Percentiles rank a stretch among this genome's conserved stretches.
Conservation (phyloP, 768 basidiomycete genomes). For the Tulasnella sp. region DNA sequence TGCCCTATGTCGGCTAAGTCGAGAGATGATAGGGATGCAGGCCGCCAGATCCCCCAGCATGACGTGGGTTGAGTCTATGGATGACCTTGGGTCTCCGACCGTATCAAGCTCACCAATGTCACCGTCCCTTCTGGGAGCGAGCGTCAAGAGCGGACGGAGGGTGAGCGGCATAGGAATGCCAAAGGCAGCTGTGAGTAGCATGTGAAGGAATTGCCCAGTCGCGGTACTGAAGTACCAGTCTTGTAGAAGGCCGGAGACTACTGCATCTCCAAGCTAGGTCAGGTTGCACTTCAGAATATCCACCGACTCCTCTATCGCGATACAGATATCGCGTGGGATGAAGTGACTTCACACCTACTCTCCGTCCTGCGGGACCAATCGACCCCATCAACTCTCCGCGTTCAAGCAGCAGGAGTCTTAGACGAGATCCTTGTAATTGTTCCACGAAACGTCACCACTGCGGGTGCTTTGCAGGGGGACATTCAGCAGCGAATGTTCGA, state of each 20-base stretch:
- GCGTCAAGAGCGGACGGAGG: constrained; percentile 41
- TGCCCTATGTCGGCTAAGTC: constrained; percentile 78
- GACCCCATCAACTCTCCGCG: constrained; percentile 62
- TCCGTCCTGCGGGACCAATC: constrained; percentile 55
- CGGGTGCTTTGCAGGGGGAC: constrained; percentile 50
- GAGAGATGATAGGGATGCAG: constrained; percentile 90
- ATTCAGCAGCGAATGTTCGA: constrained; percentile 79
- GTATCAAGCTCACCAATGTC: neutral
- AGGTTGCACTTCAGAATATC: constrained; percentile 71
- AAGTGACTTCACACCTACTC: constrained; percentile 69
- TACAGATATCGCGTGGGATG: constrained; percentile 74
- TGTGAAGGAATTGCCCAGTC: neutral
- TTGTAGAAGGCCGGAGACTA: constrained; percentile 80
- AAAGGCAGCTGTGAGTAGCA: constrained; percentile 51
- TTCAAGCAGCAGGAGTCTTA: constrained; percentile 80
- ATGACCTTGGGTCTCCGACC: constrained; percentile 4
- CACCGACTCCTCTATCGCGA: constrained; percentile 77
- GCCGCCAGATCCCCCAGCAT: constrained; percentile 20
- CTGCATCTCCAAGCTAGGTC: constrained; percentile 77
- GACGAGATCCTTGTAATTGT: constrained; percentile 74
- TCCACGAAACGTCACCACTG: constrained; percentile 51
- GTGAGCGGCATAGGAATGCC: constrained; percentile 85
- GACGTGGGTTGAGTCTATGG: constrained; percentile 4
- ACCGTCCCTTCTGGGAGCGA: neutral
- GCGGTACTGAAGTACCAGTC: constrained; percentile 1